A percentile compares a stretch with the other conserved stretches of the same genome.
phyloP scores from a whole-genome alignment of 306 rosid genomes.

The Rubus idaeus region DNA sequence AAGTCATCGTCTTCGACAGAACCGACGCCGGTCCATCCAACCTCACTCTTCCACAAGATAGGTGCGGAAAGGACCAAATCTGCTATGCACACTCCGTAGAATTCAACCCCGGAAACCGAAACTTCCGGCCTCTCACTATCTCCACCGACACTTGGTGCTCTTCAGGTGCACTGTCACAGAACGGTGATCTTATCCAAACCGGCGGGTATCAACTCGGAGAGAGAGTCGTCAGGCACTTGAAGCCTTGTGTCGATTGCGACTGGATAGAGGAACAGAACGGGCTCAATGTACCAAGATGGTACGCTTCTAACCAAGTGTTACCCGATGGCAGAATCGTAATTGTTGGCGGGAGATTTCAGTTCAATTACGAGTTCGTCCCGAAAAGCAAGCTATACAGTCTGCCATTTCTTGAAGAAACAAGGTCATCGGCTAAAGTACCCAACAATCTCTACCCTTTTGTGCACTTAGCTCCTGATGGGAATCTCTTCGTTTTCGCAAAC shows the following conservation, averaged over 20 bases:
- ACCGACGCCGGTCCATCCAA: conserved; percentile 37
- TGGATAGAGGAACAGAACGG: conserved; percentile 31
- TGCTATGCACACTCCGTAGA: conserved; percentile 42
- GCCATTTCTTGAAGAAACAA: conserved; percentile 34
- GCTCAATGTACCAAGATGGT: conserved; percentile 32
- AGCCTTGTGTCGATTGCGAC: conserved; percentile 23
- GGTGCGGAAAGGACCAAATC: background rate
- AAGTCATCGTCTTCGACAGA: conserved; percentile 29
- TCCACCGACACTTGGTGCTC: conserved; percentile 42
- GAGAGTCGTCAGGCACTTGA: conserved; percentile 29
- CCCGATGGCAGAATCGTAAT: conserved; percentile 34
- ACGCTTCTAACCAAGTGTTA: conserved; percentile 35
- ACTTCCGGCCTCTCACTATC: conserved; percentile 31
- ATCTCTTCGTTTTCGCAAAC: conserved; percentile 36
- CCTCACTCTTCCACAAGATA: conserved; percentile 16
- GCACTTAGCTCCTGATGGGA: conserved; percentile 35
- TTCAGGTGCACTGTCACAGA: conserved; percentile 27
- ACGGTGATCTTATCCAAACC: conserved; percentile 32
- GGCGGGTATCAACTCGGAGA: conserved; percentile 30
- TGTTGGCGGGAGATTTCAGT: conserved; percentile 32
- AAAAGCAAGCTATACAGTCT: conserved; percentile 21
- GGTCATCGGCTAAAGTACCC: background rate
- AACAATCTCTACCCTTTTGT: conserved; percentile 38
- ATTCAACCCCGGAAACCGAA: conserved; percentile 19
- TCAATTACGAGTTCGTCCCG: conserved; percentile 37